Evolutionary conservation across 2,329 filamentous ascomycete genomes (phyloP).

Genomic region (Falciphora oryzae): DNA sequence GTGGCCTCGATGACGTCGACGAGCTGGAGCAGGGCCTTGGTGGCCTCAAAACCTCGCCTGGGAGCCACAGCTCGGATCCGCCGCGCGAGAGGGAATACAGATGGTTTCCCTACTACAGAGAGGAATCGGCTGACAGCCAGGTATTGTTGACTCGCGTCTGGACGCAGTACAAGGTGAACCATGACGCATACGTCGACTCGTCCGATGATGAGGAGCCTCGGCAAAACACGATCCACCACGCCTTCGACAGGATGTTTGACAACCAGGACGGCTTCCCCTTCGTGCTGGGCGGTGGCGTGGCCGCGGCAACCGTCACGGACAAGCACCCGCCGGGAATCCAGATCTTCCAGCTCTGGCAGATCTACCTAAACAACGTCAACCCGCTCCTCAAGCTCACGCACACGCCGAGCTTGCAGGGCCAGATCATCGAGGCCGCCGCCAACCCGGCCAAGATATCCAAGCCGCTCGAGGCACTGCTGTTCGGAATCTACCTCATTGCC

Average conservation of each 20-base stretch:
- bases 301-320: slow-evolving; percentile 35
- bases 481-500: slow-evolving; percentile 56
- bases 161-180: slow-evolving; percentile 24
- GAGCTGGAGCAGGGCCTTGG: slow-evolving; percentile 52
- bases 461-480: slow-evolving; percentile 61
- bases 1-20: slow-evolving; percentile 42
- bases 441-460: slow-evolving; percentile 48
- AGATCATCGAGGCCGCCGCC: slow-evolving; percentile 56
- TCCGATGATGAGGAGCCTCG: slow-evolving; percentile 51
- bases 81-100: slow-evolving; percentile 21
- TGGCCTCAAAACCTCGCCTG: slow-evolving; percentile 45
- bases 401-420: slow-evolving; percentile 57
- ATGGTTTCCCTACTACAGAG: slow-evolving; percentile 48
- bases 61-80: neutral
- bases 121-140: slow-evolving; percentile 18
- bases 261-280: slow-evolving; percentile 54
- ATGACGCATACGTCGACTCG: neutral
- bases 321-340: slow-evolving; percentile 51
- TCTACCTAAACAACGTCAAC: slow-evolving; percentile 64
- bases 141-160: neutral
- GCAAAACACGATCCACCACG: slow-evolving; percentile 49
- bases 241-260: slow-evolving; percentile 54
- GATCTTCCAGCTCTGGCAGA: slow-evolving; percentile 62
- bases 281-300: slow-evolving; percentile 37
- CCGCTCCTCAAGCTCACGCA: slow-evolving; percentile 64